Evolutionary conservation across 2,329 filamentous ascomycete genomes (phyloP).

Genomic region (Zymoseptoria ardabiliae): DNA sequence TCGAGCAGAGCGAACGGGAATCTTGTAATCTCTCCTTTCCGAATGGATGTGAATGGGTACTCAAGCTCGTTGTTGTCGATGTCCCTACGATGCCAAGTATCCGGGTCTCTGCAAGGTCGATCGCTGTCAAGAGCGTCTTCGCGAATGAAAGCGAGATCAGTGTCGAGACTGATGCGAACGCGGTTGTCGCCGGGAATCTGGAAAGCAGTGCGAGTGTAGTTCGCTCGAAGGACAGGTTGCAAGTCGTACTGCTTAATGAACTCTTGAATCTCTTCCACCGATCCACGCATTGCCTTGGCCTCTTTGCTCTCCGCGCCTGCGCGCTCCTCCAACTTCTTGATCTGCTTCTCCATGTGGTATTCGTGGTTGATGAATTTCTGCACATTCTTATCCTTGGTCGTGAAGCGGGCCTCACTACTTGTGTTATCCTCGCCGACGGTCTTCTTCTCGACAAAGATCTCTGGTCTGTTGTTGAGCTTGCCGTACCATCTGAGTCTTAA

Average conservation of each 20-base stretch:
- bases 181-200: constrained; percentile 90
- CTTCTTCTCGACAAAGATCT: constrained; percentile 86
- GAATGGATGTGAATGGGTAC: constrained; percentile 80
- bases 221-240: constrained; percentile 79
- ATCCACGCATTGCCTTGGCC: constrained; percentile 61
- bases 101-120: constrained; percentile 80
- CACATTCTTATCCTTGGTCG: constrained; percentile 91
- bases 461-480: constrained; percentile 67
- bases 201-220: constrained; percentile 91
- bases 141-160: constrained; percentile 78
- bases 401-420: constrained; percentile 71
- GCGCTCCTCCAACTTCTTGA: constrained; percentile 75
- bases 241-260: constrained; percentile 73
- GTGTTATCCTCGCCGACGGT: constrained; percentile 66
- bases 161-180: constrained; percentile 88
- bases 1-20: constrained; percentile 90
- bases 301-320: constrained; percentile 60
- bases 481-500: constrained; percentile 88
- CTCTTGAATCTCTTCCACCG: constrained; percentile 68
- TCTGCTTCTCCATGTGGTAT: constrained; percentile 85
- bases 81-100: constrained; percentile 84
- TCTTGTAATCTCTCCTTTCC: constrained; percentile 81
- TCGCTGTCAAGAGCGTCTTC: constrained; percentile 67
- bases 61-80: constrained; percentile 77
- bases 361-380: constrained; percentile 77